Evolutionary conservation across 2,329 filamentous ascomycete genomes (phyloP), one percentile per base, ranked within the genome.

Genomic region (Furcasterigmium furcatum): DNA sequence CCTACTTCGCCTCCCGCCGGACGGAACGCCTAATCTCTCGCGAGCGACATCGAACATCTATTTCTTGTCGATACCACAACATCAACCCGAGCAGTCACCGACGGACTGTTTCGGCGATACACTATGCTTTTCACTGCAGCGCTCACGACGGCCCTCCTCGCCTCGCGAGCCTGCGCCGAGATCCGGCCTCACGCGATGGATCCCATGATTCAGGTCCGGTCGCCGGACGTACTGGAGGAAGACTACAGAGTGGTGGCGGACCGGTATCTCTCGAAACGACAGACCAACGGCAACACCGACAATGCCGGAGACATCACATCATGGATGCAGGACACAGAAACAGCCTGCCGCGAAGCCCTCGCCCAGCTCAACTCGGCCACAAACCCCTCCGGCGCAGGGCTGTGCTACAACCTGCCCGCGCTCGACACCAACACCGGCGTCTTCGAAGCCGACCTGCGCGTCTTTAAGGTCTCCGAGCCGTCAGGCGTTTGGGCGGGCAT

Each of bases 401-500:
- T 88, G 40, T 95, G 89, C 76, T 94, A 92, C 70, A 95, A 94
- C 61, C 66, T 95, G 20, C 83, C 85, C 1, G 80, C 79, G 32
- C 75, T 90, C 46, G 78, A 92, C 66, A 80, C 79, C 55, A 64
- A 65, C 5, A 83, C 79, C 1, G 88, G 88, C 24, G 70, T 82
- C 14, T 94, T 94, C 61, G 79, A 87, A 64, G 87, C 88, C 24
- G 88, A 94, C 60, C 65, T 94, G 42, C 77, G 88, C 44, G 70
- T 94, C 48, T 94, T 83, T 67, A 82, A 85, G 62, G 67, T 91
- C 39, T 82, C 81, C 6, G 65, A 76, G 1, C 74, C 87, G 1
- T 73, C 67, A 4, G 80, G 71, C 25, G 63, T 59, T 4, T 85
- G 83, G 51, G 61, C 67, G 9, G 72, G 71, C 10, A 74, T 85